phyloP scores from a whole-genome alignment of 2,329 filamentous ascomycete genomes.

The Xylariaceae sp. region DNA sequence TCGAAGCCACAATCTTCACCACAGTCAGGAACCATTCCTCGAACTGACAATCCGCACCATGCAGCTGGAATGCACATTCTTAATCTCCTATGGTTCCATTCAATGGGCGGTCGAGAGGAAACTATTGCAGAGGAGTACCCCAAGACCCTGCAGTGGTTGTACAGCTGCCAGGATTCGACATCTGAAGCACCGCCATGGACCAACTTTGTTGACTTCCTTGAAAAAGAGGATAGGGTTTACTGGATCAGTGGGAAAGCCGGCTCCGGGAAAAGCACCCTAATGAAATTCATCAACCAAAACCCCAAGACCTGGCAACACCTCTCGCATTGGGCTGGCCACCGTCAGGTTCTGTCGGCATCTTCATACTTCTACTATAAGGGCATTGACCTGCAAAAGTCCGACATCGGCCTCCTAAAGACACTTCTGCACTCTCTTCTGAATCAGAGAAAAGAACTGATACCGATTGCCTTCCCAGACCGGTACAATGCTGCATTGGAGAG shows the following conservation, averaged over 20 bases:
- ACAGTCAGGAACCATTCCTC: too few relatives aligned
- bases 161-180: constrained; percentile 6
- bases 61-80: too few relatives aligned
- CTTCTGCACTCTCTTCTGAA: constrained; percentile 12
- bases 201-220: constrained; percentile 13
- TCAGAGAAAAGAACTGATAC: constrained; percentile 9
- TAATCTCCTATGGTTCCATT: constrained; percentile 13
- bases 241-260: constrained; percentile 21
- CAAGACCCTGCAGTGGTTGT: constrained; percentile 15
- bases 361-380: constrained; percentile 17
- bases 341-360: constrained; percentile 6
- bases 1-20: too few relatives aligned
- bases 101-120: constrained; percentile 11
- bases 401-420: constrained; percentile 12
- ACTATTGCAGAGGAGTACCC: constrained; percentile 10
- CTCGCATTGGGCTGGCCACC: constrained; percentile 7
- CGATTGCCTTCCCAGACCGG: constrained; percentile 6
- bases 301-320: constrained; percentile 10
- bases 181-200: constrained; percentile 8
- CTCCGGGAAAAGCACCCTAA: constrained; percentile 17
- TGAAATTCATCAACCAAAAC: constrained; percentile 14
- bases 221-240: constrained; percentile 6
- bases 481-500: constrained; percentile 3
- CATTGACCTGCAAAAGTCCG: constrained; percentile 11
- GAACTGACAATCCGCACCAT: too few relatives aligned